Percentiles rank a stretch among this genome's conserved stretches.
phyloP scores from a whole-genome alignment of 2,329 filamentous ascomycete species.

The Cladosporium sp. region DNA sequence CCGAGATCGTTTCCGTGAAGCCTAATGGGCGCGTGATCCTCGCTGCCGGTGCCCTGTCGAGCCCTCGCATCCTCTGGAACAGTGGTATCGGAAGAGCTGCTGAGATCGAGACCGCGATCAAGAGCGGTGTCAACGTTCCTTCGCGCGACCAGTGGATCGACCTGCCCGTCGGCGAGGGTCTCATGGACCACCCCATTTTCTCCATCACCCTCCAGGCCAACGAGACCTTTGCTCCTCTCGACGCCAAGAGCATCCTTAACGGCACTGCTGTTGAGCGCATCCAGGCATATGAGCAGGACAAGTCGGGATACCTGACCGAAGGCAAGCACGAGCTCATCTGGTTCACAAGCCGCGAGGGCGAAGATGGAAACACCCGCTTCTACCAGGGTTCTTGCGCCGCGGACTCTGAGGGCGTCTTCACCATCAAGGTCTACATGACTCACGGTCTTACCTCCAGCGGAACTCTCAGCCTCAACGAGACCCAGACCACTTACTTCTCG shows the following conservation, averaged over 20 bases:
- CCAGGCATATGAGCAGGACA: slow-evolving; percentile 51
- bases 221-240: slow-evolving; percentile 53
- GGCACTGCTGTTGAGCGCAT: slow-evolving; percentile 47
- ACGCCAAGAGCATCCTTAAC: slow-evolving; percentile 44
- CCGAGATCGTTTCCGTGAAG: slow-evolving; percentile 58
- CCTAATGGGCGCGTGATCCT: slow-evolving; percentile 65
- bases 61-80: slow-evolving; percentile 67
- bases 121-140: slow-evolving; percentile 49
- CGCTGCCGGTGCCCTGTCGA: slow-evolving; percentile 68
- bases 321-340: slow-evolving; percentile 67
- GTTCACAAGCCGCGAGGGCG: slow-evolving; percentile 59
- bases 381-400: slow-evolving; percentile 66
- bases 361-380: slow-evolving; percentile 63
- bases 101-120: slow-evolving; percentile 49
- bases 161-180: slow-evolving; percentile 59
- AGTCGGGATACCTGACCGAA: slow-evolving; percentile 63
- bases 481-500: slow-evolving; percentile 61
- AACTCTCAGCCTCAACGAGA: slow-evolving; percentile 60
- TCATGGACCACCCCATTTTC: slow-evolving; percentile 56
- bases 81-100: slow-evolving; percentile 66
- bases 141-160: slow-evolving; percentile 52
- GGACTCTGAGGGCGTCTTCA: slow-evolving; percentile 60
- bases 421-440: slow-evolving; percentile 59
- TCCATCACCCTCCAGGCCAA: slow-evolving; percentile 57
- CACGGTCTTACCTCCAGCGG: slow-evolving; percentile 64